Base-by-base conservation (phyloP, 805 yeast genomes). In the Wickerhamiella siamensis region DNA sequence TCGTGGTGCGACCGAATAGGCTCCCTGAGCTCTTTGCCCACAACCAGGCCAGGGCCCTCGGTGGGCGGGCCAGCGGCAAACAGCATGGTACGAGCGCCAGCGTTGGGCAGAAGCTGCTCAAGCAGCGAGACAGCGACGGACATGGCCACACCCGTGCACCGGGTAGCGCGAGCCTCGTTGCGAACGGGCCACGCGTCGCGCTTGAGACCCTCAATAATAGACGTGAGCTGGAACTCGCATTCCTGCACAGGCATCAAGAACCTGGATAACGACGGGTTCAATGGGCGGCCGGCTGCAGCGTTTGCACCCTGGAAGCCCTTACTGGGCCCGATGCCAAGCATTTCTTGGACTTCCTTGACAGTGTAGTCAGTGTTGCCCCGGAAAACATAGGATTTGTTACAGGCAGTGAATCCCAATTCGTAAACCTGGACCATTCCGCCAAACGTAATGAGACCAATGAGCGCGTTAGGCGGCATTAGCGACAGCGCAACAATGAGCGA, bases 1-100 rank as follows among this genome's bases (percentile, higher is more conserved):
- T 91, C 98, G 56, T 82, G 83, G 64, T 91, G 99, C 6, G 98
- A 91, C 68, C 99, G 77, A 53, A 91, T 81, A 38, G 98, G 95
- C 63, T 91, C 98, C 59, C 83, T 82, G 59, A 91, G 71, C 60
- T 86, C 91, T 19, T 79, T 76, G 36, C 88, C 83, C 22, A 91
- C 99, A 51, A 91, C 84, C 59, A 83, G 67, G 53, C 99, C 99
- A 10, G 99, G 97, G 36, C 80, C 81, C 57, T 81, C 77, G 36
- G 98, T 91, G 59, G 95, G 79, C 38, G 95, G 94, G 48, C 98
- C 99, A 41, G 88, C 93, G 33, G 94, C 77, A 56, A 91, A 91
- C 45, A 91, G 68, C 68, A 84, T 77, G 52, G 91, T 71, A 59
- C 96, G 77, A 14, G 94, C 86, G 39, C 96, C 94, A 51, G 77